Evolutionary conservation across 768 basidiomycete species (phyloP), one percentile per base, ranked within the genome.

Genomic region (Pisolithus albus): DNA sequence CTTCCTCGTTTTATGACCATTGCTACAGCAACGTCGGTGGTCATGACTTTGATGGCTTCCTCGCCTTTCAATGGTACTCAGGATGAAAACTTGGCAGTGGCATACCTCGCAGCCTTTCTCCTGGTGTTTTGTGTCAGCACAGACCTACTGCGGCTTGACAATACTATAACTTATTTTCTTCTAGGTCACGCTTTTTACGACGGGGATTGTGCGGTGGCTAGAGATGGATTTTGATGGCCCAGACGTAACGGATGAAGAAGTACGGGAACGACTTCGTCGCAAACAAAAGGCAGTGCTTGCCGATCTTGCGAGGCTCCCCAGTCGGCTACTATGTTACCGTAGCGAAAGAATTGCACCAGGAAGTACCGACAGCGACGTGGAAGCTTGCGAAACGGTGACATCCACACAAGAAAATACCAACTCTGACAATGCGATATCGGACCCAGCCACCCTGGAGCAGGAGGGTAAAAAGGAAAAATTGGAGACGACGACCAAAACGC

Each of bases 141-240:
- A 2, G 26, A 18, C n/a, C 19, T 34, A 7, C 26, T 24, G 16
- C 28, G 30, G 18, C 9, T 40, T 2, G 24, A 13, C 7, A 24
- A 7, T 21, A 44, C 19, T 15, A 10, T 39, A 46, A 41, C 18
- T 21, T 23, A 47, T 15, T 19, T 5, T 26, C 9, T 2, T 2
- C 5, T 5, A 85, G 83, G 58, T 86, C 13, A 82, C 82, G 0
- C 69, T 88, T 15, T 88, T 87, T 59, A 80, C 85, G 0, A 59
- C 79, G 32, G 85, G 86, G 15, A 82, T 75, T 2, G 70, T 75
- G 52, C 72, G 71, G 4, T 70, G 75, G 56, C 67, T 88, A 23
- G 71, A 72, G 18, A 76, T 77, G 71, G 87, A 90, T 61, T 88
- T 78, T 55, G 70, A 68, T 13, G 84, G 84, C 0, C 80, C 83